Conservation (phyloP, 306 rosid genomes). For the Oemleria cerasiformis region DNA sequence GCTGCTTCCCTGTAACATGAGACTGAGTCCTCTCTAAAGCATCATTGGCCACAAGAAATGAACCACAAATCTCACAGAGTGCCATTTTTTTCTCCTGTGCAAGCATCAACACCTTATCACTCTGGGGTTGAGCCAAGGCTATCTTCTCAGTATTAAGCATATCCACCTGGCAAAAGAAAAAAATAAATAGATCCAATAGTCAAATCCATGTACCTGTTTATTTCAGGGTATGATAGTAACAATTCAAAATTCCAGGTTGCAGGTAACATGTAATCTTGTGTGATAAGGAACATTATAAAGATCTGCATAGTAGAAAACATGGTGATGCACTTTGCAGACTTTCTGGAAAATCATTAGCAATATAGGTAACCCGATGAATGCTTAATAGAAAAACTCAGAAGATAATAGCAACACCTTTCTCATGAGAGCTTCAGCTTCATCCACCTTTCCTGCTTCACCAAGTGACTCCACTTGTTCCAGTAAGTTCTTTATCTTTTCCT, state of each 20-base stretch:
- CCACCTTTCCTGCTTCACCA: conserved; percentile 99
- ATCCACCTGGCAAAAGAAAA: conserved; percentile 64
- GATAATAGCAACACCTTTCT: conserved; percentile 64
- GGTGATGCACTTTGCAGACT: background rate
- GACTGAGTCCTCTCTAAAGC: conserved; percentile 97
- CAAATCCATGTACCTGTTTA: conserved; percentile 5
- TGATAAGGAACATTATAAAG: background rate
- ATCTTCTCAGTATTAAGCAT: conserved; percentile 83
- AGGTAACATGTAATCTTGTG: conserved; percentile 5
- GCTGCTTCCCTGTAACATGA: conserved; percentile 96
- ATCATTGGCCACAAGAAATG: conserved; percentile 98
- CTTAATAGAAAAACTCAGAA: conserved; percentile 9
- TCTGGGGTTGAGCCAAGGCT: conserved; percentile 64
- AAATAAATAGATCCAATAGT: conserved; percentile 11
- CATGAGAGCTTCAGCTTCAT: conserved; percentile 99
- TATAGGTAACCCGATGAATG: background rate
- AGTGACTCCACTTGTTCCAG: conserved; percentile 95
- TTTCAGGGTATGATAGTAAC: background rate
- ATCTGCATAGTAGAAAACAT: background rate
- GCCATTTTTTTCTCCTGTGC: conserved; percentile 99
- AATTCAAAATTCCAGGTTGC: background rate
- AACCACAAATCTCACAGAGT: conserved; percentile 96
- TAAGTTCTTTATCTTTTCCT: conserved; percentile 95
- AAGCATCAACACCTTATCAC: conserved; percentile 70
- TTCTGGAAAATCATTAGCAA: background rate